These are phyloP conservation scores for Ilex aquifolium DNA, from an alignment of 257 asterid species.

Conservation along the genomic window DNA sequence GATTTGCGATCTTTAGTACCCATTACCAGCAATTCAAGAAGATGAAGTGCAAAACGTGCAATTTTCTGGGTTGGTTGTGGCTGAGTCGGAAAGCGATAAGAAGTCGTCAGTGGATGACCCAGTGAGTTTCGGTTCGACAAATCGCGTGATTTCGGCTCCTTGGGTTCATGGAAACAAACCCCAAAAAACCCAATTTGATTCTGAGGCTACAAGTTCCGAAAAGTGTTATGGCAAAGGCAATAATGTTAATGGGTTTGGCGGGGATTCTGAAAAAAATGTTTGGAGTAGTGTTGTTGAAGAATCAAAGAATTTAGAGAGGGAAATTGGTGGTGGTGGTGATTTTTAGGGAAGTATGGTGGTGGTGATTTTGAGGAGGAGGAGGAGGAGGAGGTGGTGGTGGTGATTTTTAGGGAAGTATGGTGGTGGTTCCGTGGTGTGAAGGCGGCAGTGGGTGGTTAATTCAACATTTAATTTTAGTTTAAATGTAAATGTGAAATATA, in stretches of 20 bases:
- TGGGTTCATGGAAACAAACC: slow-evolving; percentile 59
- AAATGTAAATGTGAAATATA: no score
- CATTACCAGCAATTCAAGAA: slow-evolving; percentile 29
- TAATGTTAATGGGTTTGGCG: slow-evolving; percentile 7
- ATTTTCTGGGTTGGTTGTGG: slow-evolving; percentile 13
- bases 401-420: no score
- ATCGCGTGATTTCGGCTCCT: slow-evolving; percentile 49
- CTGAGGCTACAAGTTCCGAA: slow-evolving; percentile 19
- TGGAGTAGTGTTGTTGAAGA: slow-evolving; percentile 13
- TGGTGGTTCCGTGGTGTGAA: no score
- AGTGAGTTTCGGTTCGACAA: slow-evolving; percentile 17
- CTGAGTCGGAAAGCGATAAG: slow-evolving; percentile 21
- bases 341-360: no score
- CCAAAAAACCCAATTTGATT: slow-evolving; percentile 18
- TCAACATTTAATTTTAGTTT: no score
- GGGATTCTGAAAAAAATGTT: slow-evolving; percentile 8
- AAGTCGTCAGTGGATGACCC: slow-evolving; percentile 13
- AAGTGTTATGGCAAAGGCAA: slow-evolving; percentile 11
- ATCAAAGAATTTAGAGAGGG: slow-evolving; percentile 15
- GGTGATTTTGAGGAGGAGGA: no score
- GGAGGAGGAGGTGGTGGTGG: no score
- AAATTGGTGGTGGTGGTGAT: no score
- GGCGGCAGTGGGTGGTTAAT: no score
- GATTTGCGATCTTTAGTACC: no score
- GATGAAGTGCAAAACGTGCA: slow-evolving; percentile 12